Conservation (phyloP, 768 basidiomycete genomes). For the Leccinum uliginosum region DNA sequence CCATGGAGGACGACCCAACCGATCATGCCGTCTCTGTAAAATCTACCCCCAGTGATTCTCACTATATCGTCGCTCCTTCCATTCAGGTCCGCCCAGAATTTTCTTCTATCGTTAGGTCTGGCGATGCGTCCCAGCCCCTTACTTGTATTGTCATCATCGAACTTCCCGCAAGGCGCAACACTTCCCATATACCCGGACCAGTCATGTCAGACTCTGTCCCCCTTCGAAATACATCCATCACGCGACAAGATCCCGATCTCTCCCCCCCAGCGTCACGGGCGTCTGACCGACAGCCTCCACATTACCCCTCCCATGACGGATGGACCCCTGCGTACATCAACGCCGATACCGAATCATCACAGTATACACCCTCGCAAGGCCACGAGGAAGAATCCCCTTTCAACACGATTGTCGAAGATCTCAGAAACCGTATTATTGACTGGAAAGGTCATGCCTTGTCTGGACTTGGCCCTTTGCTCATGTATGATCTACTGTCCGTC, state of each 20-base stretch:
- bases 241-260: slow-evolving; percentile 22
- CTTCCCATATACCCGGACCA: slow-evolving; percentile 50
- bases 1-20: slow-evolving; percentile 82
- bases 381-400: slow-evolving; percentile 73
- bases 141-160: slow-evolving; percentile 95
- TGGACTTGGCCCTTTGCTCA: slow-evolving; percentile 81
- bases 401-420: slow-evolving; percentile 79
- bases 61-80: slow-evolving; percentile 84
- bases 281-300: slow-evolving; percentile 16
- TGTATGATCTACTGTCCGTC: slow-evolving; percentile 89
- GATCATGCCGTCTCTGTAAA: slow-evolving; percentile 53
- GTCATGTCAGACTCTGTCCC: slow-evolving; percentile 46
- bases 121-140: slow-evolving; percentile 71
- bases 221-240: slow-evolving; percentile 22
- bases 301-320: slow-evolving; percentile 17
- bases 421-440: slow-evolving; percentile 86
- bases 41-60: slow-evolving; percentile 43
- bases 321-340: slow-evolving; percentile 26
- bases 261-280: slow-evolving; percentile 8
- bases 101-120: slow-evolving; percentile 68
- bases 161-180: slow-evolving; percentile 70
- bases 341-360: slow-evolving; percentile 32
- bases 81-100: slow-evolving; percentile 95
- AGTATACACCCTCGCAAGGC: slow-evolving; percentile 17
- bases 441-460: slow-evolving; percentile 95